Evolutionary conservation across 2,329 filamentous ascomycete species (phyloP).

Genomic region (Sporothrix humicola): DNA sequence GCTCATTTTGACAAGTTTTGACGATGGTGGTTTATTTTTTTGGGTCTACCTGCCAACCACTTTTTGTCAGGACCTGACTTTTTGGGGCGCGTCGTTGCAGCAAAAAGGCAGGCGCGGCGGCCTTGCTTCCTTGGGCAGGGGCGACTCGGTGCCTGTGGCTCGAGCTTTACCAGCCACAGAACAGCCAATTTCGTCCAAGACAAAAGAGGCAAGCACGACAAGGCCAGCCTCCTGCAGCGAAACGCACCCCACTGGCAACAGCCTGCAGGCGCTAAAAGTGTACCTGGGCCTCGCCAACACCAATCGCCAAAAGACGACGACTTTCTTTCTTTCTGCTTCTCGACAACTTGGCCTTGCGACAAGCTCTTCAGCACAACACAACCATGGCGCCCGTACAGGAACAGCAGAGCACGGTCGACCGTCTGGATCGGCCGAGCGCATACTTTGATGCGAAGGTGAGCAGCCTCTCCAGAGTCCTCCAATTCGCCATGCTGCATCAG

Average conservation of each 20-base stretch:
- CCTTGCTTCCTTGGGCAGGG: neutral
- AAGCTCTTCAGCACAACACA: slow-evolving; percentile 22
- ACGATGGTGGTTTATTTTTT: slow-evolving; percentile 18
- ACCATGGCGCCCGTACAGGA: slow-evolving; percentile 33
- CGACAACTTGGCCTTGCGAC: slow-evolving; percentile 24
- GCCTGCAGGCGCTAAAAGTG: slow-evolving; percentile 20
- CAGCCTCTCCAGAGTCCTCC: slow-evolving; percentile 22
- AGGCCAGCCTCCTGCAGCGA: neutral
- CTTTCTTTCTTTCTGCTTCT: neutral
- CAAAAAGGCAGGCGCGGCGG: slow-evolving; percentile 19
- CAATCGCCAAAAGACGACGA: neutral
- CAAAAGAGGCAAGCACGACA: neutral
- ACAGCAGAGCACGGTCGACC: slow-evolving; percentile 76
- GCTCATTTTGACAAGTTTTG: neutral
- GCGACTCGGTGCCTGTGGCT: slow-evolving; percentile 29
- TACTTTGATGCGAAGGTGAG: slow-evolving; percentile 85
- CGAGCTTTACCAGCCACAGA: slow-evolving; percentile 34
- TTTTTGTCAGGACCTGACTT: slow-evolving; percentile 17
- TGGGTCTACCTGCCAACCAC: slow-evolving; percentile 23
- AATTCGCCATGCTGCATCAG: neutral
- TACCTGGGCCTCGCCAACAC: neutral
- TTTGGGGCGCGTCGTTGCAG: slow-evolving; percentile 33
- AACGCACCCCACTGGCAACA: slow-evolving; percentile 7
- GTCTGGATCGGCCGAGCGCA: slow-evolving; percentile 91
- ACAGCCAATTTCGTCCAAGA: neutral